Conservation (phyloP, 2,329 filamentous ascomycete species). For the Xylariaceae sp. region DNA sequence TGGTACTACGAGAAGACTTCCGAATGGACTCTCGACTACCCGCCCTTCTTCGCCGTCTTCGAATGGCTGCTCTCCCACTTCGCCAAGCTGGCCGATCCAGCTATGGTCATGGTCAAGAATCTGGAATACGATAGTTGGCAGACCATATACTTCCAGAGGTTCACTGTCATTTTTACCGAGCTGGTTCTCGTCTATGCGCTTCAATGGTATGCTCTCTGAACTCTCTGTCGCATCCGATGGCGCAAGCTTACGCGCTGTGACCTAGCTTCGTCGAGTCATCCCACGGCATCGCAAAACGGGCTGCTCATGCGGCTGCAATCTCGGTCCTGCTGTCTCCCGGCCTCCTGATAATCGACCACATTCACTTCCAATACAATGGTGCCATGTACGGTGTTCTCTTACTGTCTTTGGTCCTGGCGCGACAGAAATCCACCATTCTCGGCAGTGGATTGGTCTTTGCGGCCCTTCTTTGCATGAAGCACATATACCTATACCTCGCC, state of each 20-base stretch:
- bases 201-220: conserved; percentile 56
- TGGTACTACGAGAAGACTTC: conserved; percentile 99
- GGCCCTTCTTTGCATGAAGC: conserved; percentile 85
- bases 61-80: conserved; percentile 87
- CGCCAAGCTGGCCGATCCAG: conserved; percentile 72
- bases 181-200: conserved; percentile 80
- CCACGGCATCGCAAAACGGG: conserved; percentile 61
- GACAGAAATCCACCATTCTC: conserved; percentile 71
- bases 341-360: conserved; percentile 93
- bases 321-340: conserved; percentile 91
- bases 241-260: conserved; percentile 11
- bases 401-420: conserved; percentile 79
- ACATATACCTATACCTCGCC: conserved; percentile 95
- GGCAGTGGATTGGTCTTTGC: conserved; percentile 82
- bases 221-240: neutral
- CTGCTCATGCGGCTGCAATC: conserved; percentile 81
- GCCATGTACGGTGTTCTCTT: conserved; percentile 91
- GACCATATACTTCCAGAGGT: conserved; percentile 88
- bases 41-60: conserved; percentile 96
- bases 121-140: conserved; percentile 88
- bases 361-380: conserved; percentile 98
- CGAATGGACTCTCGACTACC: conserved; percentile 99
- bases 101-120: conserved; percentile 78
- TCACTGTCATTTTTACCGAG: conserved; percentile 84
- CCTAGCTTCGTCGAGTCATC: conserved; percentile 72